Evolutionary conservation across 345 rosid genomes (phyloP).

Genomic region (Eucalyptus coolabah): DNA sequence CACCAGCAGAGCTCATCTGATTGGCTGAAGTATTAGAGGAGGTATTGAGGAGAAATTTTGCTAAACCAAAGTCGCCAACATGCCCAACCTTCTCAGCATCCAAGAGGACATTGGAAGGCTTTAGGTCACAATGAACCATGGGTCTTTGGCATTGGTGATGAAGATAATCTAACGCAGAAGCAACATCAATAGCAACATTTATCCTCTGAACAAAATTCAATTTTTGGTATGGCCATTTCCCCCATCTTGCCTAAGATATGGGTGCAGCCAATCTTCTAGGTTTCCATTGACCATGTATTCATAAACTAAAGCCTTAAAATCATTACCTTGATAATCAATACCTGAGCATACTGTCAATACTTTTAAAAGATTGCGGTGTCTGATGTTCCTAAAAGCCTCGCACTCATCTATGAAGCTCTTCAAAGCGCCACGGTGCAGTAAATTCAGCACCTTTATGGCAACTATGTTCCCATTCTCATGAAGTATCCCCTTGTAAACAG

Average conservation of each 20-base stretch:
- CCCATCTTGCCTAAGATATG: not conserved
- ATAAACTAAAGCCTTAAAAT: not conserved
- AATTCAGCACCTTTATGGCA: not conserved
- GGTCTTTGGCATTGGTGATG: not conserved
- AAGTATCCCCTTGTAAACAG: not conserved
- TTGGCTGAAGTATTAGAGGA: not conserved
- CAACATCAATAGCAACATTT: not conserved
- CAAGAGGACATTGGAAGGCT: not conserved
- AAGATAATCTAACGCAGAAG: not conserved
- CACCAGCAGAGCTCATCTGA: not conserved
- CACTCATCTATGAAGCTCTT: not conserved
- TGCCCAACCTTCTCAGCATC: not conserved
- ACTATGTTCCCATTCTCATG: not conserved
- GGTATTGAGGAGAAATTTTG: not conserved
- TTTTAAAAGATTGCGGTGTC: not conserved
- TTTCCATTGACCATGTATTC: not conserved
- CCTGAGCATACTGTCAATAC: not conserved
- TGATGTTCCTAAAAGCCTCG: not conserved
- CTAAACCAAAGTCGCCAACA: not conserved
- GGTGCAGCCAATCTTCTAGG: not conserved
- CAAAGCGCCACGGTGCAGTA: not conserved
- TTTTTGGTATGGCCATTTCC: accelerated
- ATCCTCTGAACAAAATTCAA: not conserved
- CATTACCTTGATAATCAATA: not conserved
- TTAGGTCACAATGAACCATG: slow-evolving; percentile 1